Evolutionary conservation across 2,329 filamentous ascomycete genomes (phyloP).

Genomic region (Aspergillus phoenicis): DNA sequence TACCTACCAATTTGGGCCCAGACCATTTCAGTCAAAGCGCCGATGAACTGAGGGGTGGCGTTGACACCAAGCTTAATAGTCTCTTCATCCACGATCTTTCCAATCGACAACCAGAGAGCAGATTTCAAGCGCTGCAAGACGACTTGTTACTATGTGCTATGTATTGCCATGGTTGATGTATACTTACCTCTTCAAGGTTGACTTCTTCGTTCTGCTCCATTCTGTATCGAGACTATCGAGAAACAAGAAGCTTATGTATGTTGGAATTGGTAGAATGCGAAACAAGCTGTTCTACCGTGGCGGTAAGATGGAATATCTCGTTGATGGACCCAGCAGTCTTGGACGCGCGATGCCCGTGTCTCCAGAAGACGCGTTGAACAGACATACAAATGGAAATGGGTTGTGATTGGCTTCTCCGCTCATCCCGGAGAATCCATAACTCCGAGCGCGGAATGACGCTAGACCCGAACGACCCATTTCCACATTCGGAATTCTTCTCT

Average conservation of each 20-base stretch:
- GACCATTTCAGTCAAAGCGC: conserved; percentile 79
- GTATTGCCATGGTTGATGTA: too few relatives aligned
- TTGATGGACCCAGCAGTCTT: background rate
- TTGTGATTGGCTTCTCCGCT: conserved; percentile 14
- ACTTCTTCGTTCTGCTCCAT: conserved; percentile 35
- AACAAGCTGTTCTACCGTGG: background rate
- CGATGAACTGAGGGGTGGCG: conserved; percentile 89
- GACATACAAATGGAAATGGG: background rate
- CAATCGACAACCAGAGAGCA: conserved; percentile 80
- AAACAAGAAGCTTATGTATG: too few relatives aligned
- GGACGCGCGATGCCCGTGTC: conserved; percentile 3
- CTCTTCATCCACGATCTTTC: conserved; percentile 87
- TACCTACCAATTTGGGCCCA: conserved; percentile 78
- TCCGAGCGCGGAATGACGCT: conserved; percentile 13
- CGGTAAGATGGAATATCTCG: background rate
- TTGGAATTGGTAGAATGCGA: background rate
- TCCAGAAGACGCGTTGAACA: conserved; percentile 6
- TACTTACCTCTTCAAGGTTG: conserved; percentile 38
- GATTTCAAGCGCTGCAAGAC: conserved; percentile 73
- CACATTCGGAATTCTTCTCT: conserved; percentile 17
- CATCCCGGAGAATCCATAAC: conserved; percentile 8
- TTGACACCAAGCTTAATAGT: conserved; percentile 73
- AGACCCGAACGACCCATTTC: conserved; percentile 19
- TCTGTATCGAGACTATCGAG: background rate
- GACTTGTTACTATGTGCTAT: background rate